Evolutionary conservation across 768 basidiomycete genomes (phyloP).

Genomic region (Agrocybe pediades): DNA sequence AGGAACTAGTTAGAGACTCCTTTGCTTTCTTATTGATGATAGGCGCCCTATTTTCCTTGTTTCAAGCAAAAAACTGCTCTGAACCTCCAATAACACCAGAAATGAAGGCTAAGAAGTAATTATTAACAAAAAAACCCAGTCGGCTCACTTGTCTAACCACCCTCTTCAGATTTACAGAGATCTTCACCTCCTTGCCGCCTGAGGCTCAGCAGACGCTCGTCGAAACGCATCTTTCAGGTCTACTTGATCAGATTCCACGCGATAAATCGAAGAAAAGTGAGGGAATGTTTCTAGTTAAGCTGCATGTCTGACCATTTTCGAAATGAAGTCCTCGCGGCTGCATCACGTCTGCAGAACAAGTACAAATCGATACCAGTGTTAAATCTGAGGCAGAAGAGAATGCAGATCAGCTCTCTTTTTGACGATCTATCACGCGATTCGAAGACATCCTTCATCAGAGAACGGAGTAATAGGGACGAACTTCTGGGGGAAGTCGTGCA

Average conservation of each 20-base stretch:
- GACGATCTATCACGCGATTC: constrained; percentile 54
- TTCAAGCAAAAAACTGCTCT: too few relatives aligned
- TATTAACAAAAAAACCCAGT: too few relatives aligned
- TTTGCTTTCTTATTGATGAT: too few relatives aligned
- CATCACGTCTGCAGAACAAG: constrained; percentile 37
- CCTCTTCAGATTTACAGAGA: constrained; percentile 43
- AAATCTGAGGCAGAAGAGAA: constrained; percentile 54
- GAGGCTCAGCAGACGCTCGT: constrained; percentile 53
- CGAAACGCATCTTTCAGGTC: constrained; percentile 48
- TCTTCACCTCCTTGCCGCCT: constrained; percentile 53
- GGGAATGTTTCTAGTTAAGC: too few relatives aligned
- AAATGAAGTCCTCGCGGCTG: constrained; percentile 37
- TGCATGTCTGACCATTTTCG: constrained; percentile 2
- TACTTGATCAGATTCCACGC: constrained; percentile 46
- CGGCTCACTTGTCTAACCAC: too few relatives aligned
- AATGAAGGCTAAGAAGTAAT: neutral
- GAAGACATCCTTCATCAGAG: constrained; percentile 53
- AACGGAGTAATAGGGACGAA: constrained; percentile 55
- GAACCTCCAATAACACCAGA: neutral
- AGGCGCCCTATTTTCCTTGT: too few relatives aligned
- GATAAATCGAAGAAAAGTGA: constrained; percentile 38
- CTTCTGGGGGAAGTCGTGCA: constrained; percentile 57
- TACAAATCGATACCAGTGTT: constrained; percentile 46
- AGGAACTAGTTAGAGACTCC: too few relatives aligned
- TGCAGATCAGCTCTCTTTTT: constrained; percentile 53